Evolutionary conservation across 768 basidiomycete genomes (phyloP).

Genomic region (Pleurotus pulmonarius): DNA sequence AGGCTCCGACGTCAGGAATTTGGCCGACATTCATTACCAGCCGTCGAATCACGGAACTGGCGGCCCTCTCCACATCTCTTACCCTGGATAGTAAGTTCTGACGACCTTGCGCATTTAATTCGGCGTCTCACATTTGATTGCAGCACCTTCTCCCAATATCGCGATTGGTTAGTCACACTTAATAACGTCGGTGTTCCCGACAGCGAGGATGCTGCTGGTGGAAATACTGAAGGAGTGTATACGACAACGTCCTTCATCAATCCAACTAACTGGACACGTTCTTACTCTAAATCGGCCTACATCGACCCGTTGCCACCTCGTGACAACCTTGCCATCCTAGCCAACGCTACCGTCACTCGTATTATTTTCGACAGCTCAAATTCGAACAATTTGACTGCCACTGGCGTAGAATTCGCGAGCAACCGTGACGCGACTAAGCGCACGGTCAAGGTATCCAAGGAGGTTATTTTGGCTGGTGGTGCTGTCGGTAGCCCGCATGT

Average conservation of each 20-base stretch:
- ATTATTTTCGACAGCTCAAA: slow-evolving; percentile 33
- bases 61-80: slow-evolving; percentile 41
- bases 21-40: slow-evolving; percentile 43
- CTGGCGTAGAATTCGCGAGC: slow-evolving; percentile 46
- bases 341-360: slow-evolving; percentile 51
- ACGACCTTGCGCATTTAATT: neutral
- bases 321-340: slow-evolving; percentile 54
- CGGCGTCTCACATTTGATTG: too few species aligned
- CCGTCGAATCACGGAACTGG: slow-evolving; percentile 42
- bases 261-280: slow-evolving; percentile 58
- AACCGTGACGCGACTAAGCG: slow-evolving; percentile 23
- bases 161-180: slow-evolving; percentile 54
- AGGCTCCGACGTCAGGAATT: slow-evolving; percentile 27
- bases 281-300: slow-evolving; percentile 63
- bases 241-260: slow-evolving; percentile 60
- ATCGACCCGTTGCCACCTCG: slow-evolving; percentile 57
- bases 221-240: slow-evolving; percentile 45
- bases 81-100: slow-evolving; percentile 46
- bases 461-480: slow-evolving; percentile 53
- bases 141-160: slow-evolving; percentile 47
- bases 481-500: slow-evolving; percentile 47
- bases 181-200: slow-evolving; percentile 38
- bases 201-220: slow-evolving; percentile 40
- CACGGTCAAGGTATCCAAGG: slow-evolving; percentile 54
- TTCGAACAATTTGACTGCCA: slow-evolving; percentile 33